Conservation (phyloP, 306 rosid genomes). For the Citrullus colocynthis region DNA sequence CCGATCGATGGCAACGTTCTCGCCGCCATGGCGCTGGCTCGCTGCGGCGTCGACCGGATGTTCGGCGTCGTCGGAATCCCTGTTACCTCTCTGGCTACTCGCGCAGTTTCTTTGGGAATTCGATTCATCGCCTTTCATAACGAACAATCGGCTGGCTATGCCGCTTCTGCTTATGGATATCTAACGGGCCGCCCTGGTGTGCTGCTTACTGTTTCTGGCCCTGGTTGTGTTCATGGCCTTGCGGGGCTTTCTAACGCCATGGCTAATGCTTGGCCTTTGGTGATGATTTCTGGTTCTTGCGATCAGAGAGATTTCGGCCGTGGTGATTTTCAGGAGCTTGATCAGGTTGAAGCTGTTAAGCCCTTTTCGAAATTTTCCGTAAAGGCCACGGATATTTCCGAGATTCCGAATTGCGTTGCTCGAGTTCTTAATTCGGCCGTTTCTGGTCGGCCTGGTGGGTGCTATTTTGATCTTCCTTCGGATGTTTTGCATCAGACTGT, state of each 20-base stretch:
- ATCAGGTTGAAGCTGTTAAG: constrained; percentile 65
- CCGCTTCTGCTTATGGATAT: constrained; percentile 94
- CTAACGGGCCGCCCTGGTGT: constrained; percentile 70
- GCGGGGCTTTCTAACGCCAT: constrained; percentile 81
- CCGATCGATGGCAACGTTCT: constrained; percentile 54
- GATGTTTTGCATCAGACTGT: constrained; percentile 67
- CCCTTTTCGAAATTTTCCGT: constrained; percentile 64
- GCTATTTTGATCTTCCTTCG: constrained; percentile 78
- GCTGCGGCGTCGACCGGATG: constrained; percentile 62
- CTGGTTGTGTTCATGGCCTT: constrained; percentile 95
- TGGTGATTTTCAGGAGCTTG: constrained; percentile 93
- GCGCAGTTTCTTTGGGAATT: constrained; percentile 71
- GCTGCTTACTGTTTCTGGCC: constrained; percentile 87
- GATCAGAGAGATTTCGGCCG: constrained; percentile 72
- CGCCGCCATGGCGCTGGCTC: constrained; percentile 51
- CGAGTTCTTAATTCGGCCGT: constrained; percentile 36
- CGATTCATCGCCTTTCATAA: constrained; percentile 84
- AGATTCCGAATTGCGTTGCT: constrained; percentile 51
- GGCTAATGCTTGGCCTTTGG: constrained; percentile 73
- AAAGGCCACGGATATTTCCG: constrained; percentile 35
- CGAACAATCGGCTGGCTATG: constrained; percentile 94
- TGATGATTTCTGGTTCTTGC: constrained; percentile 88
- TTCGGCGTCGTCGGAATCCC: constrained; percentile 98
- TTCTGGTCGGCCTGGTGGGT: constrained; percentile 72
- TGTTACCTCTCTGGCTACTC: constrained; percentile 74